Percentiles rank a stretch among this genome's conserved stretches.
These are phyloP conservation scores for Cydonia oblonga DNA, from an alignment of 331 rosid genomes.

Conservation along the genomic window DNA sequence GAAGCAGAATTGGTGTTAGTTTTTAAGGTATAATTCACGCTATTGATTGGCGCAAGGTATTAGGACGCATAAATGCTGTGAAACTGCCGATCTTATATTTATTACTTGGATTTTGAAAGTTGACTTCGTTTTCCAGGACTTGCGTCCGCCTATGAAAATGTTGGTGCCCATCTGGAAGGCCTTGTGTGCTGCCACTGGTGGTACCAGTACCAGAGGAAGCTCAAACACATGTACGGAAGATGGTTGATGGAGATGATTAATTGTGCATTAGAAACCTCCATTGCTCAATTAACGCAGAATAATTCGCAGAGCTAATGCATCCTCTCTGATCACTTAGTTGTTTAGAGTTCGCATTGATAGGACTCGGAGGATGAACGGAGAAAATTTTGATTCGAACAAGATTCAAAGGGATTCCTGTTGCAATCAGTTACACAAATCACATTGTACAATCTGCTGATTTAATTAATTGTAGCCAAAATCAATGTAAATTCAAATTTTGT, in stretches of 20 bases:
- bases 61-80: background rate
- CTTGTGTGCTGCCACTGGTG: conserved; percentile 55
- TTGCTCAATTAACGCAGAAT: background rate
- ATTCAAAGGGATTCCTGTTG: background rate
- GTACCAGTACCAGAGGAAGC: conserved; percentile 24
- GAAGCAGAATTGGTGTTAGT: conserved; percentile 56
- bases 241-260: conserved; percentile 3
- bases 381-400: background rate
- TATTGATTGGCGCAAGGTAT: background rate
- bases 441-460: conserved; percentile 1
- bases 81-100: no score
- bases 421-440: background rate
- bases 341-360: background rate
- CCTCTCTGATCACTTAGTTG: background rate
- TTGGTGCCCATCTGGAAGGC: conserved; percentile 89
- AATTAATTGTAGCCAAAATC: conserved; percentile 1
- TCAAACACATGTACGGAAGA: conserved; percentile 15
- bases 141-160: conserved; percentile 71
- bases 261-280: no score
- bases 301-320: background rate
- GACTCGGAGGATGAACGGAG: conserved; percentile 2
- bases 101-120: conserved; percentile 13
- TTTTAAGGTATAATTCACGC: conserved; percentile 48
- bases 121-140: conserved; percentile 31
- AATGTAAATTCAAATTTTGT: conserved; percentile 3